Conservation (phyloP, 2,329 filamentous ascomycete genomes). For the Fusarium sp. region DNA sequence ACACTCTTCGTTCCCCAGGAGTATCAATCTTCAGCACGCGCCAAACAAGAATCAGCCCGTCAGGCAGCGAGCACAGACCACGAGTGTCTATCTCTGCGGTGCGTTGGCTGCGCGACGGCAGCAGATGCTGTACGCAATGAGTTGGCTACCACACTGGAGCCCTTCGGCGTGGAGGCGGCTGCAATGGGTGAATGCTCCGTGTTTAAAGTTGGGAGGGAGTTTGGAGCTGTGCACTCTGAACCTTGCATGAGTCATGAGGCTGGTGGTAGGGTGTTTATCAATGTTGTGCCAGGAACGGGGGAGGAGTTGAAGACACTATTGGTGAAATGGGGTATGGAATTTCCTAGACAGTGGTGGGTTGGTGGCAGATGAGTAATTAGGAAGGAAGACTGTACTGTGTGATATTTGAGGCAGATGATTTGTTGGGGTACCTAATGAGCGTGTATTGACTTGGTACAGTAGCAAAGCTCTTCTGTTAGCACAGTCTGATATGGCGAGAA, state of each 20-base stretch:
- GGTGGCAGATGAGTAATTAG: not conserved
- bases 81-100: conserved; percentile 57
- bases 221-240: conserved; percentile 60
- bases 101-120: conserved; percentile 58
- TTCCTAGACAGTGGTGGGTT: conserved; percentile 50
- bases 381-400: not conserved
- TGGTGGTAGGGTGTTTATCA: conserved; percentile 52
- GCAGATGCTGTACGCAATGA: conserved; percentile 55
- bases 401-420: too few species aligned
- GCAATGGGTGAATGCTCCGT: conserved; percentile 54
- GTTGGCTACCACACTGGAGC: conserved; percentile 50
- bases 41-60: conserved; percentile 50
- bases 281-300: conserved; percentile 54
- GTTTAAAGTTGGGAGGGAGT: conserved; percentile 57
- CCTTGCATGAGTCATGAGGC: conserved; percentile 51
- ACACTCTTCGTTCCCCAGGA: conserved; percentile 58
- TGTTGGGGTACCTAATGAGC: too few species aligned
- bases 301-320: conserved; percentile 52
- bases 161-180: conserved; percentile 41
- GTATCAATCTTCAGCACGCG: conserved; percentile 51
- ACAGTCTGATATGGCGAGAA: too few species aligned
- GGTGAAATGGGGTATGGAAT: conserved; percentile 55
- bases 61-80: conserved; percentile 51
- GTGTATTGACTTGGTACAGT: too few species aligned
- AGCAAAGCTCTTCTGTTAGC: too few species aligned